These are phyloP conservation scores for Nosema muscidifuracis DNA, from an alignment of 371 early-diverging fungal genomes.

Conservation along the genomic window DNA sequence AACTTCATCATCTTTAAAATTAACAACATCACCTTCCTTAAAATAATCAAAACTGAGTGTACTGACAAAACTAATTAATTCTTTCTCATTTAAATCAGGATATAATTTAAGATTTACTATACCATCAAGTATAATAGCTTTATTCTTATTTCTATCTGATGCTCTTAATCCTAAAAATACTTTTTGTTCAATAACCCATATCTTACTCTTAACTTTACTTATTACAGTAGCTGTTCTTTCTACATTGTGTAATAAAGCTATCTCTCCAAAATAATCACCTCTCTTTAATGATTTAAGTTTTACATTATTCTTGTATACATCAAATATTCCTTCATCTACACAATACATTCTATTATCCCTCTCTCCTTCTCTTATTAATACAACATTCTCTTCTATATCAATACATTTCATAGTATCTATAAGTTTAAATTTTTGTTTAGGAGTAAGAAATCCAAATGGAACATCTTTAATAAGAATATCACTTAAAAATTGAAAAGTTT, in stretches of 20 bases:
- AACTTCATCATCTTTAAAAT: constrained; percentile 13
- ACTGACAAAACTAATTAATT: constrained; percentile 26
- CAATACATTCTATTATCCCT: constrained; percentile 92
- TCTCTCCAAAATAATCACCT: constrained; percentile 75
- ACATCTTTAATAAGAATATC: constrained; percentile 7
- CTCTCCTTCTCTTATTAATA: constrained; percentile 83
- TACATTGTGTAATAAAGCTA: constrained; percentile 85
- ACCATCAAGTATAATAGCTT: constrained; percentile 31
- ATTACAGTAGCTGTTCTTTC: constrained; percentile 77
- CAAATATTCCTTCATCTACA: constrained; percentile 83
- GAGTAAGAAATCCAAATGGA: constrained; percentile 41
- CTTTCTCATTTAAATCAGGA: constrained; percentile 17
- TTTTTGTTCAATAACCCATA: constrained; percentile 70
- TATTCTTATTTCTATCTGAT: constrained; percentile 40
- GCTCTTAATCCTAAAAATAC: constrained; percentile 53
- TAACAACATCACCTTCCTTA: constrained; percentile 8
- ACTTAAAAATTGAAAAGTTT: constrained; percentile 15
- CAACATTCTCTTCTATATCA: constrained; percentile 64
- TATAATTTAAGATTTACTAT: constrained; percentile 32
- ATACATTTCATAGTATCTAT: constrained; percentile 53
- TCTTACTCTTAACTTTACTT: constrained; percentile 71
- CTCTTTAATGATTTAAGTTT: constrained; percentile 51
- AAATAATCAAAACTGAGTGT: constrained; percentile 21
- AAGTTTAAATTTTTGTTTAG: constrained; percentile 53
- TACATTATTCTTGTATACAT: constrained; percentile 70